These are phyloP conservation scores for Nicotiana otophora DNA, from an alignment of 257 asterid species.

Conservation along the genomic window DNA sequence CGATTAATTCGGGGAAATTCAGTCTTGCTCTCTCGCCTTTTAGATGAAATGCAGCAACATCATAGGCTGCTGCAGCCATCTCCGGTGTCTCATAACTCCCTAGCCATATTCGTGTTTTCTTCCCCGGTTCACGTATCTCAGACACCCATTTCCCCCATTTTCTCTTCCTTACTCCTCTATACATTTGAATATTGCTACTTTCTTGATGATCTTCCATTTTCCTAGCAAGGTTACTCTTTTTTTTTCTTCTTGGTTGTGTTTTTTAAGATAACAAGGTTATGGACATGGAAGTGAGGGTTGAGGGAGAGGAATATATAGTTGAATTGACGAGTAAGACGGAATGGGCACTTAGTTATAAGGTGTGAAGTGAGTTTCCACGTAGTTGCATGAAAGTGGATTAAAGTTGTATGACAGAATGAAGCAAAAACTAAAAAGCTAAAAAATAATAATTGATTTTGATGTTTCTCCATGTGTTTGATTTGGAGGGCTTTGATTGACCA, in stretches of 20 bases:
- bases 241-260: neutral
- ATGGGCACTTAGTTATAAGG: slow-evolving; percentile 1
- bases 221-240: neutral
- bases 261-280: neutral
- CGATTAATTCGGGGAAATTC: slow-evolving; percentile 43
- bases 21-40: slow-evolving; percentile 38
- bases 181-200: neutral
- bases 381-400: slow-evolving; percentile 53
- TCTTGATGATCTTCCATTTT: neutral
- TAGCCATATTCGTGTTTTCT: slow-evolving; percentile 52
- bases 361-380: slow-evolving; percentile 43
- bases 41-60: slow-evolving; percentile 50
- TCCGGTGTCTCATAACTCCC: slow-evolving; percentile 53
- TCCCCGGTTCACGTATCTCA: slow-evolving; percentile 51
- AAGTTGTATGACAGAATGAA: slow-evolving; percentile 23
- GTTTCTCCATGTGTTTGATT: neutral
- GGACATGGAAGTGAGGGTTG: neutral
- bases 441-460: neutral
- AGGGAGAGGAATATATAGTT: neutral
- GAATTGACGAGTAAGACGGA: neutral
- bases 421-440: neutral
- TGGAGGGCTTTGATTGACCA: neutral
- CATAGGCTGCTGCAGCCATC: slow-evolving; percentile 68
- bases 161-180: slow-evolving; percentile 37
- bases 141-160: slow-evolving; percentile 70